Percentiles rank a stretch among this genome's conserved stretches.
These are phyloP conservation scores for Saccharomycopsis amapae DNA, from an alignment of 805 yeast species.

Conservation along the genomic window DNA sequence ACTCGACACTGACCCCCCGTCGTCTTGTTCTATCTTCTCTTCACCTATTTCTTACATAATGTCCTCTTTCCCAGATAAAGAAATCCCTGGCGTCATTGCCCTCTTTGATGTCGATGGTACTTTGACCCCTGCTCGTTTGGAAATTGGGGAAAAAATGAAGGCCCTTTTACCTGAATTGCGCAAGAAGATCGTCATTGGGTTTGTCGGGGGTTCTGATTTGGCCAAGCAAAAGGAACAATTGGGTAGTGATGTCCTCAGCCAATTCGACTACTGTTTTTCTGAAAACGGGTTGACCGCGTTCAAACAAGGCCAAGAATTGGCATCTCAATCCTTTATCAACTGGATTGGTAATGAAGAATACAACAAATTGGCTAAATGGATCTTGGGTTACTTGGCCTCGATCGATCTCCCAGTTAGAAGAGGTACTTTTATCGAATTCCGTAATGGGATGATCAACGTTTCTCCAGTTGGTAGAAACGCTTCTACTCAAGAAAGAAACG, in stretches of 20 bases:
- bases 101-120: slow-evolving; percentile 98
- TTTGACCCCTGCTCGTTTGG: slow-evolving; percentile 91
- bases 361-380: slow-evolving; percentile 80
- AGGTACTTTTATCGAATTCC: slow-evolving; percentile 97
- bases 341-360: slow-evolving; percentile 97
- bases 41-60: background rate
- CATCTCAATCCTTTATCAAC: slow-evolving; percentile 86
- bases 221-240: slow-evolving; percentile 94
- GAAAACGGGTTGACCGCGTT: slow-evolving; percentile 98
- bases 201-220: slow-evolving; percentile 96
- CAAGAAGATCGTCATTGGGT: slow-evolving; percentile 90
- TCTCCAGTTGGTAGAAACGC: slow-evolving; percentile 99
- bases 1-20: background rate
- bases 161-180: slow-evolving; percentile 65
- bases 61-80: slow-evolving; percentile 51
- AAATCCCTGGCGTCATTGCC: slow-evolving; percentile 80
- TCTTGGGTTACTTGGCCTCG: slow-evolving; percentile 75
- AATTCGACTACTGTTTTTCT: slow-evolving; percentile 92
- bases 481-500: slow-evolving; percentile 86
- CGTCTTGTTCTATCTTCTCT: background rate
- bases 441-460: slow-evolving; percentile 98
- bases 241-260: slow-evolving; percentile 67
- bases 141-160: slow-evolving; percentile 70
- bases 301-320: slow-evolving; percentile 80
- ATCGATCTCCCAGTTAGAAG: slow-evolving; percentile 93